Base-by-base conservation (phyloP, 805 yeast species). In the Torulaspora microellipsoides region DNA sequence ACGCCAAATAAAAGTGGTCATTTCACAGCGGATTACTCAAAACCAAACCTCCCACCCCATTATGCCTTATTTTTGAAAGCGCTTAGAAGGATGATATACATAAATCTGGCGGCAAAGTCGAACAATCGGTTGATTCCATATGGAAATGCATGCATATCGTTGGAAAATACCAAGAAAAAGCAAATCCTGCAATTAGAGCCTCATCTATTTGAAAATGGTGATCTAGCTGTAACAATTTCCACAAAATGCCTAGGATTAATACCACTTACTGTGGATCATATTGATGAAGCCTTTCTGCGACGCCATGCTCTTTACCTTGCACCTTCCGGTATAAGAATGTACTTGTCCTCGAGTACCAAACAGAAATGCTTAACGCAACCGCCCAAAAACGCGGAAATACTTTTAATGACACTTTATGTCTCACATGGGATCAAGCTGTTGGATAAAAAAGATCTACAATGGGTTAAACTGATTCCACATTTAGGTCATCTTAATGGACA, bases 381-480 rank as follows among this genome's bases (percentile, higher is more conserved):
- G 5, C 80, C 82, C 0, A 53, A 62, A 9, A 73, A 75, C 51
- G 62, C 66, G 3, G 62, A 59, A 10, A 57, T 59, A 8, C 53
- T 76, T 5, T 41, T 67, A 7, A 63, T 60, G 14, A 65, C 75
- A 1, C 46, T 77, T 8, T 49, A 58, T 5, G 60, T 64, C 1
- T 60, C 70, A 2, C 75, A 73, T 53, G 67, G 68, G 2, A 57
- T 65, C 17, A 51, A 60, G 27, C 40, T 64, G 13, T 40, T 38
- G 2, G 38, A 52, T 11, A 51, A 54, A 23, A 54, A 59, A 23
- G 60, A 63, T 15, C 51, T 70, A 13, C 62, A 67, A 32, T 85
- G 91, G 93, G 72, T 85, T 12, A 82, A 76, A 56, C 61, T 85
- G 11, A 71, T 81, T 3, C 93, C 93, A 2, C 79, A 83, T 50